Percentiles rank a stretch among this genome's conserved stretches.
phyloP scores from a whole-genome alignment of 2,329 filamentous ascomycete genomes.

The Nemania sp. region DNA sequence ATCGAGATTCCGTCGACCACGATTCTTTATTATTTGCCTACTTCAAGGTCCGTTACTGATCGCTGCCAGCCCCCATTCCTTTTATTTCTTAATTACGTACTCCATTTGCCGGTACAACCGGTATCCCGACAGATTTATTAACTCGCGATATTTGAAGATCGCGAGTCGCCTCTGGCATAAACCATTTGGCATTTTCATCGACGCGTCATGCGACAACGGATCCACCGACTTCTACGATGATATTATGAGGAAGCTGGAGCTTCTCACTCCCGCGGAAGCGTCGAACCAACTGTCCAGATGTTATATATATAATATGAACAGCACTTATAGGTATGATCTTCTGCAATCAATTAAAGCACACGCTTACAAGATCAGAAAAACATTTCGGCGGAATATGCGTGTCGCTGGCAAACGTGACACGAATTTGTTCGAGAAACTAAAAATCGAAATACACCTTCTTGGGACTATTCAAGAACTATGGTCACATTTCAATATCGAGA shows the following conservation, averaged over 20 bases:
- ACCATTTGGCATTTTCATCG: constrained; percentile 68
- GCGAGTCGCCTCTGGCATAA: constrained; percentile 71
- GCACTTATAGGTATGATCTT: constrained; percentile 59
- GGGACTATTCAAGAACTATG: constrained; percentile 68
- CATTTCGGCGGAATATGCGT: constrained; percentile 65
- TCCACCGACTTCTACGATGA: constrained; percentile 68
- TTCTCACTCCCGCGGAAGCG: constrained; percentile 64
- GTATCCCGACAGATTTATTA: constrained; percentile 15
- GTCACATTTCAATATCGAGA: constrained; percentile 66
- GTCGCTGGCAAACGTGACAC: constrained; percentile 62
- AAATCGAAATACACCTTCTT: constrained; percentile 67
- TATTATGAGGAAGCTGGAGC: constrained; percentile 64
- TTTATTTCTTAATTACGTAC: not conserved
- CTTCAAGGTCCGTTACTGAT: constrained; percentile 56
- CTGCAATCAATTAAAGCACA: not conserved
- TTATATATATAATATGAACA: constrained; percentile 76
- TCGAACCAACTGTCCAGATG: constrained; percentile 61
- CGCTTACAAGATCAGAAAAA: constrained; percentile 52
- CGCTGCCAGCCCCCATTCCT: not conserved
- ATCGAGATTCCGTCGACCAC: constrained; percentile 66
- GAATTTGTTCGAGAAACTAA: constrained; percentile 64
- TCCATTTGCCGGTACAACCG: not conserved
- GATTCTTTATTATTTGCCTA: constrained; percentile 70
- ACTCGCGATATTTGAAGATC: constrained; percentile 49
- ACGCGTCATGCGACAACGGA: constrained; percentile 72